A percentile compares a stretch with the other conserved stretches of the same genome.
These are phyloP conservation scores for Fusarium irregulare DNA, from an alignment of 2,329 filamentous ascomycete species.

Conservation along the genomic window DNA sequence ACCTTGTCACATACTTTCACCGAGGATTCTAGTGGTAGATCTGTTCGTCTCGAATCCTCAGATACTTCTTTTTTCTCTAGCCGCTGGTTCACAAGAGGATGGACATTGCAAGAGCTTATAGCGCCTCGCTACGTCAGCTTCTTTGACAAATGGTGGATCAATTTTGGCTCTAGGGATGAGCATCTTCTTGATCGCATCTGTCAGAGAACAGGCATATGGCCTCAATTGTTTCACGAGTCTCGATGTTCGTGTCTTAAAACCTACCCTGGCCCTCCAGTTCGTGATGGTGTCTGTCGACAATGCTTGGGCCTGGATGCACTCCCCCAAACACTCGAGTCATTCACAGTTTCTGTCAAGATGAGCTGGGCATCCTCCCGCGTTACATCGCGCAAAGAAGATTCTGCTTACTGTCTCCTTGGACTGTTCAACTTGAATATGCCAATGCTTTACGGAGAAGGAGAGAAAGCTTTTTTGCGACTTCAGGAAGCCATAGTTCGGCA, in stretches of 20 bases:
- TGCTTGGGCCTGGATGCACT: conserved; percentile 30
- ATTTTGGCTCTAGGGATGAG: conserved; percentile 42
- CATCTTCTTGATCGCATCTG: conserved; percentile 34
- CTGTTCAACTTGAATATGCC: conserved; percentile 48
- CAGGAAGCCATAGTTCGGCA: conserved; percentile 42
- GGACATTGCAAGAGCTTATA: conserved; percentile 49
- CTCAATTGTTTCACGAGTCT: conserved; percentile 32
- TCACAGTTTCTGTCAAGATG: conserved; percentile 44
- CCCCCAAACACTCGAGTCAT: conserved; percentile 36
- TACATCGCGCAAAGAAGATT: conserved; percentile 46
- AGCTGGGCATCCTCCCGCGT: conserved; percentile 44
- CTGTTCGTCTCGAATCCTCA: not conserved
- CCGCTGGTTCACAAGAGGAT: conserved; percentile 43
- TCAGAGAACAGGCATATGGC: conserved; percentile 31
- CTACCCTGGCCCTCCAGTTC: not conserved
- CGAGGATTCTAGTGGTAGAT: not conserved
- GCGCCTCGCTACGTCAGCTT: conserved; percentile 46
- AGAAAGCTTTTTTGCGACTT: conserved; percentile 41
- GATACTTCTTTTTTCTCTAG: conserved; percentile 31
- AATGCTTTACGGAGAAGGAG: conserved; percentile 47
- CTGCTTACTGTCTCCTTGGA: conserved; percentile 48
- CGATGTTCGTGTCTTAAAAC: conserved; percentile 30
- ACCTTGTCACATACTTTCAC: not conserved
- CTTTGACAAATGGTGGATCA: conserved; percentile 44
- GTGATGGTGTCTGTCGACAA: conserved; percentile 32